Base-by-base conservation (phyloP, 371 early-diverging fungal genomes). In the Mortierella sp. region DNA sequence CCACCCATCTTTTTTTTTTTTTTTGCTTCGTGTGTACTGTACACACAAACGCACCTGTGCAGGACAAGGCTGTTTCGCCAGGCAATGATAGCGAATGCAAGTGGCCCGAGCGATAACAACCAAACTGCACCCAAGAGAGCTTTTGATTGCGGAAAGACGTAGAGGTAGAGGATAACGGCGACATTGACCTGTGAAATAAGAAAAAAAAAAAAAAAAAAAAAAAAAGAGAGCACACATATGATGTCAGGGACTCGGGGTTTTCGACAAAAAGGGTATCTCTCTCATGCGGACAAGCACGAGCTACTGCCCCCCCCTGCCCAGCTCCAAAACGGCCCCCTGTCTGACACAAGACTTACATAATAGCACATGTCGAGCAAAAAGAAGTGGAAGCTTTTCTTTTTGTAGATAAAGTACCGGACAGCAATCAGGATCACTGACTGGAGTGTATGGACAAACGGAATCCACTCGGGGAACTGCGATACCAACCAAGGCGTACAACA, bases 331-430 rank as follows among this genome's bases (percentile, higher is more conserved):
- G n/a, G n/a, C n/a, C n/a, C n/a, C n/a, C n/a, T n/a, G n/a, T n/a
- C n/a, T n/a, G n/a, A n/a, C n/a, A n/a, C n/a, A n/a, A 16, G 19
- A 61, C 75, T 65, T 73, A 73, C 74, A 62, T 86, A 87, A 64
- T 92, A 92, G 60, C 92, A 92, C 43, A 91, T 82, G 85, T 92
- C 92, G 70, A 90, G 90, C 46, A 89, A 75, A 66, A 92, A 92
- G 57, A 88, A 91, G 72, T 92, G 92, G 86, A 88, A 91, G 46
- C 84, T 75, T 50, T 83, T 84, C 23, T 72, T 77, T 68, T 87
- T 87, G 82, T 92, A 92, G 47, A 89, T 81, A 21, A 89, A 76
- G 64, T 81, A 87, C 1, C 92, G 88, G 26, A 89, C 68, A 1
- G 82, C 60, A 9, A 91, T 51, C 19, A 92, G 64, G 26, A 86